These are phyloP conservation scores for Lodderomyces elongisporus DNA, from an alignment of 1,139 yeast genomes.

Conservation along the genomic window DNA sequence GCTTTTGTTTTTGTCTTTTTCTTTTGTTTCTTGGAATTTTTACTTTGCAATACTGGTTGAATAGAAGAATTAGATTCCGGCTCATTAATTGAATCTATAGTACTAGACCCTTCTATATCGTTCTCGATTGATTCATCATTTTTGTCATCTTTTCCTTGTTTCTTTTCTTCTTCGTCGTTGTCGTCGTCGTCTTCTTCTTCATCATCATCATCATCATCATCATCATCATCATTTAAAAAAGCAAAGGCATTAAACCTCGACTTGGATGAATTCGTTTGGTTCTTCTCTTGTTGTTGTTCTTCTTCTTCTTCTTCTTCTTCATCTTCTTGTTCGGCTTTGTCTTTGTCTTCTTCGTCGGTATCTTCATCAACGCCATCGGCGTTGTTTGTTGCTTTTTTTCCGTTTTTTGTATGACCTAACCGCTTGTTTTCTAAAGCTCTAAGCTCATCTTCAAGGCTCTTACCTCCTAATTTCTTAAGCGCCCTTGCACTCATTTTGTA, in stretches of 20 bases:
- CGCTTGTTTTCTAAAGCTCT: slow-evolving; percentile 1
- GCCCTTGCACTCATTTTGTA: slow-evolving; percentile 63
- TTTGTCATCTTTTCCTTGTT: slow-evolving; percentile 10
- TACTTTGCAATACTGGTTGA: slow-evolving; percentile 5
- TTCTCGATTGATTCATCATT: too few relatives aligned
- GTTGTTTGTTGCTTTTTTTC: slow-evolving; percentile 24
- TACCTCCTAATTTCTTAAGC: slow-evolving; percentile 42
- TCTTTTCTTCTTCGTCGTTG: slow-evolving; percentile 16
- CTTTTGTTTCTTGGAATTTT: slow-evolving; percentile 14
- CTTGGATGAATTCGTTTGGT: slow-evolving; percentile 7
- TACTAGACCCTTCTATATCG: too few relatives aligned
- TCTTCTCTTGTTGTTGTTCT: not conserved
- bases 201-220: slow-evolving; percentile 20
- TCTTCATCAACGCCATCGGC: slow-evolving; percentile 50
- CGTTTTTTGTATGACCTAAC: slow-evolving; percentile 1
- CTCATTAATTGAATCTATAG: too few relatives aligned
- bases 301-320: slow-evolving; percentile 17
- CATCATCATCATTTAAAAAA: slow-evolving; percentile 39
- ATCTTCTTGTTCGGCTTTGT: slow-evolving; percentile 16
- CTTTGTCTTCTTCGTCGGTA: slow-evolving; percentile 28
- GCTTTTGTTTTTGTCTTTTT: slow-evolving; percentile 33
- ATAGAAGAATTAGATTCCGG: too few relatives aligned
- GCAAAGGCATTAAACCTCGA: slow-evolving; percentile 50
- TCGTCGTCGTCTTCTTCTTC: slow-evolving; percentile 6
- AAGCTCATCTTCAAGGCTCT: slow-evolving; percentile 7